Conservation (phyloP, 768 basidiomycete genomes). For the Collybia mongolica region DNA sequence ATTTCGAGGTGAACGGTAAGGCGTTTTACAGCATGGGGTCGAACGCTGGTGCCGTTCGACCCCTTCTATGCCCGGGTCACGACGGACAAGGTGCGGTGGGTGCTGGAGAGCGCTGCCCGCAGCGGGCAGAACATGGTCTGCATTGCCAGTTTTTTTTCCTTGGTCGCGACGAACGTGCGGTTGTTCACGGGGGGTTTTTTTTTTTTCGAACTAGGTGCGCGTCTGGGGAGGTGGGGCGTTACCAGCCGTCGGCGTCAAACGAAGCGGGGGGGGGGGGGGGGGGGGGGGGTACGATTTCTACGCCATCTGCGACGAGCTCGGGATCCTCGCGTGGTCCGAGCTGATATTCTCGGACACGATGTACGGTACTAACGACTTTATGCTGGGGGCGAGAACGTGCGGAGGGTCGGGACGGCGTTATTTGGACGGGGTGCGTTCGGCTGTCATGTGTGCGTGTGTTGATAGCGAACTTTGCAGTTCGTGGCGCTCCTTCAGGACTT, state of each 20-base stretch:
- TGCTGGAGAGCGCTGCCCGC: conserved; percentile 51
- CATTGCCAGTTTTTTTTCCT: too few species aligned
- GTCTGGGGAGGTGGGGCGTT: conserved; percentile 61
- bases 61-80: conserved; percentile 54
- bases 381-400: conserved; percentile 50
- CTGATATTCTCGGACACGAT: conserved; percentile 58
- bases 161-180: not conserved
- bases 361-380: conserved; percentile 54
- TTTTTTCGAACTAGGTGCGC: conserved; percentile 40
- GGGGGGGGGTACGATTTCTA: conserved; percentile 57
- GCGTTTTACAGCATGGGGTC: conserved; percentile 55
- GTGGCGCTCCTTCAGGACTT: conserved; percentile 52
- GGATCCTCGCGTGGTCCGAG: conserved; percentile 62
- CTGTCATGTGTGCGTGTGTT: too few species aligned
- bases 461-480: too few species aligned
- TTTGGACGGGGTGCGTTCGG: conserved; percentile 37
- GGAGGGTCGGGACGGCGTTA: conserved; percentile 50
- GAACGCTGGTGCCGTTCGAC: conserved; percentile 62
- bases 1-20: conserved; percentile 58
- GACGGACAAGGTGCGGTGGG: conserved; percentile 50
- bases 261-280: conserved; percentile 41
- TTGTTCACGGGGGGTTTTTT: too few species aligned
- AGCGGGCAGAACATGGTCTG: conserved; percentile 62
- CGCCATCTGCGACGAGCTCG: conserved; percentile 56
- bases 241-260: conserved; percentile 41